Evolutionary conservation across 345 rosid species (phyloP), one percentile per base, ranked within the genome.

Genomic region (Cochlearia excelsa): DNA sequence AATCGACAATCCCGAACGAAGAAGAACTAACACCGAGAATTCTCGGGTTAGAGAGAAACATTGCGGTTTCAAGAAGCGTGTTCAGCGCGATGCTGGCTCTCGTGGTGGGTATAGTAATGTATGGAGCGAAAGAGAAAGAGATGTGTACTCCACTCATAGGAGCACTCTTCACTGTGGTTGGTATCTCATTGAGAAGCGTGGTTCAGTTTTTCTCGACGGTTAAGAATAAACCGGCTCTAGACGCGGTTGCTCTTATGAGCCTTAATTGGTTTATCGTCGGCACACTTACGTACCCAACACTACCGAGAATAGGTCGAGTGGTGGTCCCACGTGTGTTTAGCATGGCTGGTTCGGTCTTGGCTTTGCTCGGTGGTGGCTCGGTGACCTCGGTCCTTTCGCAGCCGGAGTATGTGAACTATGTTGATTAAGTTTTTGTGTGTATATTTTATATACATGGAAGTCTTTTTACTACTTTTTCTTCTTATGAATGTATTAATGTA

Each of bases 241-340:
- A 92, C 63, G 95, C 90, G 2, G 78, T 84, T 42, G 89, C 94
- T 39, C 75, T 92, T 37, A 59, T 92, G 72, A 92, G 89, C 75
- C 74, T 92, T 51, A 88, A 88, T 54, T 86, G 93, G 83, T 92
- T 92, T 70, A 65, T 88, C 6, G 82, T 92, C 0, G 97, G 97
- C 43, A 73, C 82, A 0, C 91, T 92, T 7, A 77, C 86, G 29
- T 89, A 77, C 63, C 95, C 91, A 0, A 71, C 82, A 6, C 49
- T 92, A 27, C 95, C 95, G 0, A 81, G 64, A 72, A 49, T 84
- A 28, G 80, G 75, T 28, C 74, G 72, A 4, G 54, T 76, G 28
- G 61, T 84, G 30, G 76, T 65, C 23, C 81, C 77, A 0, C 51
- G 56, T 30, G 45, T 70, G 4, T 9, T 58, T 9, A 58, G 37